Evolutionary conservation across 139 green algal species (phyloP).

Genomic region (Chlamydomonas sphaeroides): DNA sequence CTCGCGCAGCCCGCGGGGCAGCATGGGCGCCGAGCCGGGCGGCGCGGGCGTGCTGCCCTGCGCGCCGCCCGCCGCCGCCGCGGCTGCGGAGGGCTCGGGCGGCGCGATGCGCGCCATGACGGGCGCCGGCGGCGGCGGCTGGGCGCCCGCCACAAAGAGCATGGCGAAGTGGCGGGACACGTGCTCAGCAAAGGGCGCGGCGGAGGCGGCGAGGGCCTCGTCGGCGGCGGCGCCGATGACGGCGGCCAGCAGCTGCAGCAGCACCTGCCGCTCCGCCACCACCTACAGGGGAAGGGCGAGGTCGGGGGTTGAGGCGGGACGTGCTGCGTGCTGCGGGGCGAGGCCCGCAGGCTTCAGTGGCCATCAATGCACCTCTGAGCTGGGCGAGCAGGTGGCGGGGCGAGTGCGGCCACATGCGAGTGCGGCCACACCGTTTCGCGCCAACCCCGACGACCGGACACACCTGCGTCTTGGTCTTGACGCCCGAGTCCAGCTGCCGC

Average conservation of each 20-base stretch:
- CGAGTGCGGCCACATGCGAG: no score
- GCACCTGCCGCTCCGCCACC: conserved; percentile 75
- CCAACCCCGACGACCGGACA: no score
- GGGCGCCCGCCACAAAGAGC: conserved; percentile 79
- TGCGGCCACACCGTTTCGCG: no score
- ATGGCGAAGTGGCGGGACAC: conserved; percentile 92
- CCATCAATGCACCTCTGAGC: no score
- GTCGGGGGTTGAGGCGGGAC: no score
- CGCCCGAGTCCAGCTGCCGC: conserved; percentile 63
- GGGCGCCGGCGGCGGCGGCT: conserved; percentile 55
- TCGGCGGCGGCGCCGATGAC: conserved; percentile 66
- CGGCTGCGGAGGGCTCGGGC: conserved; percentile 14
- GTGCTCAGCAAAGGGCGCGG: conserved; percentile 72
- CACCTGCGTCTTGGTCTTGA: conserved; percentile 91
- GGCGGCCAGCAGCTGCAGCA: conserved; percentile 60
- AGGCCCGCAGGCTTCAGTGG: no score
- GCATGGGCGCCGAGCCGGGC: conserved; percentile 7
- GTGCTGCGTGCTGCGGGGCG: no score
- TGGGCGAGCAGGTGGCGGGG: no score
- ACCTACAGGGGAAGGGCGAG: no score
- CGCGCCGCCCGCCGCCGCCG: no score
- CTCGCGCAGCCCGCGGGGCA: conserved; percentile 65
- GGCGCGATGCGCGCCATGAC: conserved; percentile 47
- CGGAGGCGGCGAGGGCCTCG: conserved; percentile 62
- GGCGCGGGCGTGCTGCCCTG: no score